These are phyloP conservation scores for Phytophthora ohioensis DNA, from an alignment of 352 stramenopile species.

Conservation along the genomic window DNA sequence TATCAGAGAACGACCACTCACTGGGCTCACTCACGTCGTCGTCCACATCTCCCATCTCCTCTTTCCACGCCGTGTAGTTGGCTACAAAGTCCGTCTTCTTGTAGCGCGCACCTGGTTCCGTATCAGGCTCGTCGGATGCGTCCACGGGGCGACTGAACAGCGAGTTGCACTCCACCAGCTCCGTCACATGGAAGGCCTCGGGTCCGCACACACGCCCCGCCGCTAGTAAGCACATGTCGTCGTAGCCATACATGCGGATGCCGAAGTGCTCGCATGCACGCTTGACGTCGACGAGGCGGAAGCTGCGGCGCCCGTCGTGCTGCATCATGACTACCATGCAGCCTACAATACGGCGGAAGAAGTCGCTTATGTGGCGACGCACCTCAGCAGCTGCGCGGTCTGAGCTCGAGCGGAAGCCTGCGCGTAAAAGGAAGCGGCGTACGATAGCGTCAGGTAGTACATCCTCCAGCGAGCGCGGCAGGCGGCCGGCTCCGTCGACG, in stretches of 20 bases:
- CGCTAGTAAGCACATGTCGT: conserved; percentile 71
- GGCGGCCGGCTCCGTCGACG: conserved; percentile 23
- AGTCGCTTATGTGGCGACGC: conserved; percentile 57
- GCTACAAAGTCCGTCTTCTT: conserved; percentile 71
- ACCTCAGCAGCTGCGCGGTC: conserved; percentile 44
- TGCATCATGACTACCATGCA: conserved; percentile 61
- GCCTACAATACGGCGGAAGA: conserved; percentile 64
- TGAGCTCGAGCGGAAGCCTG: conserved; percentile 68
- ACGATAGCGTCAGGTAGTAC: conserved; percentile 57
- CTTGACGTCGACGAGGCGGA: conserved; percentile 75
- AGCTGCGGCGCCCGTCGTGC: conserved; percentile 49
- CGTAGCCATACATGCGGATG: conserved; percentile 83
- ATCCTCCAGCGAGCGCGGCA: conserved; percentile 35
- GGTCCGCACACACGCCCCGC: conserved; percentile 29
- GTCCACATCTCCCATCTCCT: conserved; percentile 45
- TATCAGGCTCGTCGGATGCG: conserved; percentile 66
- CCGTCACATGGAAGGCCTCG: conserved; percentile 70
- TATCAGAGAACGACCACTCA: conserved; percentile 76
- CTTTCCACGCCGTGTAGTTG: conserved; percentile 61
- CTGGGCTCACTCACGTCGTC: conserved; percentile 59
- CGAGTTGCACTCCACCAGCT: conserved; percentile 71
- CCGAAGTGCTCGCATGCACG: conserved; percentile 67
- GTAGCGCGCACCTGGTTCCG: conserved; percentile 57
- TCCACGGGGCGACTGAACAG: conserved; percentile 38
- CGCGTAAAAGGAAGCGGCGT: conserved; percentile 76